Conservation (phyloP, 2,329 filamentous ascomycete species). For the Sclerotinia glacialis region DNA sequence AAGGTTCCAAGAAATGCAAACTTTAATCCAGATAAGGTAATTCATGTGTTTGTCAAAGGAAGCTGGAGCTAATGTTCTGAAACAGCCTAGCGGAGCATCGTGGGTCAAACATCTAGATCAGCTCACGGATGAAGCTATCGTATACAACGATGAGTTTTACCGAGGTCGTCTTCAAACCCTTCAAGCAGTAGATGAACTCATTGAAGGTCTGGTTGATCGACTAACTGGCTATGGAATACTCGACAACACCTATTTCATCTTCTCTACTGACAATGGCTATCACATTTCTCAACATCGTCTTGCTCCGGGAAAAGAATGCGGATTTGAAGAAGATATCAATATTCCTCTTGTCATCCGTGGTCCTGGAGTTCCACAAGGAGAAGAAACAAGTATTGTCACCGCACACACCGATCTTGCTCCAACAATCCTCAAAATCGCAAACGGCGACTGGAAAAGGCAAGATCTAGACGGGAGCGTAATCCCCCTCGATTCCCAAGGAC, state of each 20-base stretch:
- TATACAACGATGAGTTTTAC: slow-evolving; percentile 52
- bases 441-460: slow-evolving; percentile 40
- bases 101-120: slow-evolving; percentile 47
- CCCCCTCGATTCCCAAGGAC: slow-evolving; percentile 36
- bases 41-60: slow-evolving; percentile 23
- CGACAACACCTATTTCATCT: slow-evolving; percentile 56
- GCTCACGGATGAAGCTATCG: slow-evolving; percentile 45
- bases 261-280: slow-evolving; percentile 55
- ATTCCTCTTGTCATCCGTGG: slow-evolving; percentile 57
- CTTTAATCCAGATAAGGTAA: slow-evolving; percentile 62
- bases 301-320: slow-evolving; percentile 50
- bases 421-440: slow-evolving; percentile 46
- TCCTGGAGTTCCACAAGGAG: slow-evolving; percentile 49
- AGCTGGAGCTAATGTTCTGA: not conserved
- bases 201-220: slow-evolving; percentile 47
- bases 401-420: slow-evolving; percentile 54
- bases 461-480: slow-evolving; percentile 50
- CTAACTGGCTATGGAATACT: slow-evolving; percentile 43
- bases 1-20: slow-evolving; percentile 59
- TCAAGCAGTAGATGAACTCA: slow-evolving; percentile 55
- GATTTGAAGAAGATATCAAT: slow-evolving; percentile 51
- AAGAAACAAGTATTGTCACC: slow-evolving; percentile 45
- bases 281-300: slow-evolving; percentile 53
- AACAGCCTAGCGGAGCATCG: slow-evolving; percentile 45
- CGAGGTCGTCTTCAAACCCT: slow-evolving; percentile 51